Evolutionary conservation across 331 rosid species (phyloP).

Genomic region (Phaseolus coccineus): DNA sequence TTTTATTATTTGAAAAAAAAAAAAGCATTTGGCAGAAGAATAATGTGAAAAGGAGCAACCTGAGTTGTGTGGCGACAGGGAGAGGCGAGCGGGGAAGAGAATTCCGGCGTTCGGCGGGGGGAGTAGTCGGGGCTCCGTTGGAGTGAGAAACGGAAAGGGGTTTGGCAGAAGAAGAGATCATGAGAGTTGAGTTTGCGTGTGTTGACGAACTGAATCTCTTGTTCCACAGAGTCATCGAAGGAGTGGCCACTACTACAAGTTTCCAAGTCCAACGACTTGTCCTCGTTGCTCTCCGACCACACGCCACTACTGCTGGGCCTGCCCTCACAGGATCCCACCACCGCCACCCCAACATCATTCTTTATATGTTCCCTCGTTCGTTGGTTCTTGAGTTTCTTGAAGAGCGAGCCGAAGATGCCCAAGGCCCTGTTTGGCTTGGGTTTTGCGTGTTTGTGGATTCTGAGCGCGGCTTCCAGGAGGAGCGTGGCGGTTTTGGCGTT

Average conservation of each 20-base stretch:
- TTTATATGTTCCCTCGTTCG: slow-evolving; percentile 50
- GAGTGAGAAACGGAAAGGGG: slow-evolving; percentile 81
- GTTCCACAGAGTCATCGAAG: slow-evolving; percentile 46
- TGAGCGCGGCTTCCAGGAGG: slow-evolving; percentile 84
- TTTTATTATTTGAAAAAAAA: too few relatives aligned
- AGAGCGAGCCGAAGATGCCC: slow-evolving; percentile 70
- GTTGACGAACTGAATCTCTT: slow-evolving; percentile 41
- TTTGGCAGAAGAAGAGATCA: slow-evolving; percentile 55
- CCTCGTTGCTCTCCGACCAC: slow-evolving; percentile 84
- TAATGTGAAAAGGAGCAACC: slow-evolving; percentile 59
- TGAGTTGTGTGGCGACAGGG: slow-evolving; percentile 60
- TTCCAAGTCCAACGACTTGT: slow-evolving; percentile 66
- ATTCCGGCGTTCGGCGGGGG: slow-evolving; percentile 68
- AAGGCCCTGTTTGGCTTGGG: slow-evolving; percentile 45
- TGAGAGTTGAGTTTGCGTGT: slow-evolving; percentile 39
- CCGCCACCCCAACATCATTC: slow-evolving; percentile 5
- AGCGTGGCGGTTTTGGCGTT: slow-evolving; percentile 73
- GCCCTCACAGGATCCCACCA: slow-evolving; percentile 45
- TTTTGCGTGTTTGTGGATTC: slow-evolving; percentile 73
- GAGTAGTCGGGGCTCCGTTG: slow-evolving; percentile 57
- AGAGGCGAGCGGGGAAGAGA: slow-evolving; percentile 64
- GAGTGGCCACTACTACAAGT: slow-evolving; percentile 53
- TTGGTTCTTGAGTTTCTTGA: slow-evolving; percentile 59
- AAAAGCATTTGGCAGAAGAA: not conserved
- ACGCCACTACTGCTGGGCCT: slow-evolving; percentile 68